Conservation (phyloP, 148 eudicot genomes). For the Chenopodium quinoa region DNA sequence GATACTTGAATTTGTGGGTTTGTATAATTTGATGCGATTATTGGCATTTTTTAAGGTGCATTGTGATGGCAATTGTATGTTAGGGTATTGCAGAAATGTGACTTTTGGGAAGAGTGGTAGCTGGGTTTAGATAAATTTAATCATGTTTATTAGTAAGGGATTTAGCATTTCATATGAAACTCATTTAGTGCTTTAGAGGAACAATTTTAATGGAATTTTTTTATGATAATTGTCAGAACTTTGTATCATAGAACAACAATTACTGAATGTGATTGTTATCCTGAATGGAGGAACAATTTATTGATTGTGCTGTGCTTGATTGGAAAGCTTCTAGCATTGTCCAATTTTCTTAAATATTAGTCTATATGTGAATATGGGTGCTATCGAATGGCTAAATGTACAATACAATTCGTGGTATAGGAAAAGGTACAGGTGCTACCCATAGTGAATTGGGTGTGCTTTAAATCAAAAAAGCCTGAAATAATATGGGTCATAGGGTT, state of each 20-base stretch:
- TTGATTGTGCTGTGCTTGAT: no score
- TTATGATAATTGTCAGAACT: neutral
- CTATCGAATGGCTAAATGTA: no score
- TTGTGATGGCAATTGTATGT: neutral
- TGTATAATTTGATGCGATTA: neutral
- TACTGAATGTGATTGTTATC: neutral
- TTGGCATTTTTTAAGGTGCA: neutral
- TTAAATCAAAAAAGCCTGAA: no score
- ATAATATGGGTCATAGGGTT: no score
- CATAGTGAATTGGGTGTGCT: no score
- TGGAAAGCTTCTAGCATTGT: no score
- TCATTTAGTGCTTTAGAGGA: neutral
- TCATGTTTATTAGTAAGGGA: no score
- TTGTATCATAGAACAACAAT: neutral
- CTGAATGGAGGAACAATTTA: neutral
- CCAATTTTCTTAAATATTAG: no score
- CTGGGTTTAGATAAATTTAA: neutral
- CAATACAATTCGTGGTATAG: no score
- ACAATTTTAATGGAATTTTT: neutral
- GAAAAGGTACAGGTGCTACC: no score
- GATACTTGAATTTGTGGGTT: neutral
- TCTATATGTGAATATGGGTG: no score
- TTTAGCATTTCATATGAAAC: neutral
- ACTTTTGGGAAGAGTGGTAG: neutral
- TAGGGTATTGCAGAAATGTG: neutral